Evolutionary conservation across 2,329 filamentous ascomycete species (phyloP).

Genomic region (Fusarium hostae): DNA sequence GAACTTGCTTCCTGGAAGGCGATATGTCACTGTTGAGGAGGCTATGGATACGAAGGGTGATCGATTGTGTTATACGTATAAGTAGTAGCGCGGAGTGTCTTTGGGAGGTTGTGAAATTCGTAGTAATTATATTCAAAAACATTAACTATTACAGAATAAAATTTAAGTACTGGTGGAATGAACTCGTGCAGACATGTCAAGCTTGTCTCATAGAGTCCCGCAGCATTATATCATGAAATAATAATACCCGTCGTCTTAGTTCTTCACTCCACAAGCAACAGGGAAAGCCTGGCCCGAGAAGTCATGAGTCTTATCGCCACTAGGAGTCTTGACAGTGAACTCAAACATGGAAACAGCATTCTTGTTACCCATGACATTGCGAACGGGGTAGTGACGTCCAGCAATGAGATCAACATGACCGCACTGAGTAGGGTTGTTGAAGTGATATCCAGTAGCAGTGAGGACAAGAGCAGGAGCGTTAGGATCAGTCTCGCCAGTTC

Average conservation of each 20-base stretch:
- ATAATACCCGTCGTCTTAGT: not conserved
- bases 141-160: not conserved
- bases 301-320: not conserved
- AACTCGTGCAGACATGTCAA: not conserved
- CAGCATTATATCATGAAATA: not conserved
- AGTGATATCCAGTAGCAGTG: constrained; percentile 11
- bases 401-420: constrained; percentile 19
- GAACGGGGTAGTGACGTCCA: constrained; percentile 34
- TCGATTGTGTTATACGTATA: not conserved
- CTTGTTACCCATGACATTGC: constrained; percentile 38
- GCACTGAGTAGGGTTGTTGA: constrained; percentile 32
- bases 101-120: fast-evolving
- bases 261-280: not conserved
- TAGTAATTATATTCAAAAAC: not conserved
- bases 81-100: fast-evolving
- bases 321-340: not conserved
- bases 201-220: not conserved
- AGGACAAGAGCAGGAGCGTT: not conserved
- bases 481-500: constrained; percentile 22
- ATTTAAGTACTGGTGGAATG: not conserved
- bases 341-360: not conserved
- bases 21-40: not conserved
- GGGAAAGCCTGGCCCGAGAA: not conserved
- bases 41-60: not conserved
- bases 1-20: not conserved